Evolutionary conservation across 192 early-diverging fungal genomes (phyloP), one percentile per base, ranked within the genome.

Genomic region (Allomyces macrogynus): DNA sequence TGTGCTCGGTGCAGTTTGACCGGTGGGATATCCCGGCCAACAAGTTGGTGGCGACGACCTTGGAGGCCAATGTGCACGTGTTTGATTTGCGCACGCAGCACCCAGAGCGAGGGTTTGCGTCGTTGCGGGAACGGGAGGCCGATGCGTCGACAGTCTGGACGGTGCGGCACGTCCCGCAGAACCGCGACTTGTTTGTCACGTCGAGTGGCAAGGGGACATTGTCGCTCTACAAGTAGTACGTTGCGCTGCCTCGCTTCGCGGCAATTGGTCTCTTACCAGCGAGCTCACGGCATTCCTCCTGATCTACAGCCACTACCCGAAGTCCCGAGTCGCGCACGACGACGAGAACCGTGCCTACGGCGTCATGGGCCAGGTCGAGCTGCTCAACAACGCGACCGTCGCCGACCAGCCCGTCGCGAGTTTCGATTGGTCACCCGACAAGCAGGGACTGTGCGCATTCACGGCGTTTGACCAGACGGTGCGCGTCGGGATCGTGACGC

Each of bases 331-430:
- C 5, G 62, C 62, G 8, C 67, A 72, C 62, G 77, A 78, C 65
- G 65, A 73, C 12, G 69, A 72, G 14, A 72, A 66, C 43, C 68
- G 68, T 25, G 54, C 66, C 12, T 64, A 72, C 18, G 66, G 67
- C 22, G 77, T 74, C 24, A 76, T 78, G 22, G 66, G 70, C 20
- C 10, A 24, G 5, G 54, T 62, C 24, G 54, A 54, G 23, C 70
- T 84, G 14, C 72, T 78, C 23, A 68, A 68, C 26, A 61, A 66
- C 23, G 69, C 71, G 16, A 70, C 65, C 22, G 69, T 82, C 0
- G 80, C 86, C 10, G 81, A 83, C 65, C 86, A 88, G 64, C 86
- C 86, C 27, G 73, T 88, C 23, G 73, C 79, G 5, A 70, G 81
- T 1, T 79, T 88, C 61, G 82, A 85, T 60, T 88, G 86, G 86